Percentiles rank a stretch among this genome's conserved stretches.
Evolutionary conservation across 768 basidiomycete genomes (phyloP).

Genomic region (Mrakia gelida): DNA sequence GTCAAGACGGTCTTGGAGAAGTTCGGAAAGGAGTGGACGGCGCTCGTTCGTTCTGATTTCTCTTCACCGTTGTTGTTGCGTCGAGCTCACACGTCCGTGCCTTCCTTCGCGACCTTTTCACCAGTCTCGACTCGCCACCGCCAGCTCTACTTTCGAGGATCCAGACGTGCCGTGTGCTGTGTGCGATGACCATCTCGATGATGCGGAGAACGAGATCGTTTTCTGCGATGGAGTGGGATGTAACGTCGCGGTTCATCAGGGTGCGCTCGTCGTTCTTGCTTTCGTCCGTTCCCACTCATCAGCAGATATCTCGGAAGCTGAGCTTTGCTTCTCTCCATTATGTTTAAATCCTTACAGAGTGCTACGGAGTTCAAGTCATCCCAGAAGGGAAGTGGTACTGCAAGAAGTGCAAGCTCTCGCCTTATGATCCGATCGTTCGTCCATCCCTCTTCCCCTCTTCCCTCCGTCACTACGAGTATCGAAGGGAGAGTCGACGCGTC

Average conservation of each 20-base stretch:
- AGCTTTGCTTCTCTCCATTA: background rate
- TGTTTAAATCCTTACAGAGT: background rate
- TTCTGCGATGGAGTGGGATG: background rate
- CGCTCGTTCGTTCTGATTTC: background rate
- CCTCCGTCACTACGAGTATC: background rate
- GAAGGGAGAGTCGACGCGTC: background rate
- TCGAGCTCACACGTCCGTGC: background rate
- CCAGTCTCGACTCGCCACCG: background rate
- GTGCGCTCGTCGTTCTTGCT: background rate
- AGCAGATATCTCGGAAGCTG: background rate
- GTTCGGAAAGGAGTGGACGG: background rate
- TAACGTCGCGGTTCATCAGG: constrained; percentile 5
- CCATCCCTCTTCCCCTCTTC: no score
- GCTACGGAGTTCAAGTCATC: background rate
- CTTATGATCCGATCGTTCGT: background rate
- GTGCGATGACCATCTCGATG: constrained; percentile 7
- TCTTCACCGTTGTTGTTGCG: background rate
- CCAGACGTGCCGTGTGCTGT: background rate
- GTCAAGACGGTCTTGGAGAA: background rate
- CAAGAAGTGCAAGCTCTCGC: background rate
- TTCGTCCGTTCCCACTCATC: background rate
- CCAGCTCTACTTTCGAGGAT: background rate
- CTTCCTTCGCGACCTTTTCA: background rate
- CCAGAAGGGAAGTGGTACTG: constrained; percentile 6
- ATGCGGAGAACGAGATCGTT: background rate